Base-by-base conservation (phyloP, 495 filamentous ascomycete species). In the Melanomma pulvis-pyrius region DNA sequence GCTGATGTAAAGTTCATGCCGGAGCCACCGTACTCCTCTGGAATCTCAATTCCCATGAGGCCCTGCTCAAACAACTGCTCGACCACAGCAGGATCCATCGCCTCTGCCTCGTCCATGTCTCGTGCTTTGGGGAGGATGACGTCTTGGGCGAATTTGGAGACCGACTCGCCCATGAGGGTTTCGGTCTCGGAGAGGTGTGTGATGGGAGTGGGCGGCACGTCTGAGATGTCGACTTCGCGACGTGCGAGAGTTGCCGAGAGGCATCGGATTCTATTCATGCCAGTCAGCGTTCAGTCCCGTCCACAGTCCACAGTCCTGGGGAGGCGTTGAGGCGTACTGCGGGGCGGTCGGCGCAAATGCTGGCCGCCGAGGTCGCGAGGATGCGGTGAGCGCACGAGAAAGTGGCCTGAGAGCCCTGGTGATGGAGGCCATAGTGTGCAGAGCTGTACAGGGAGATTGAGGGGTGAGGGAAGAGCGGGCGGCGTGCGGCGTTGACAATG, bases 1-100 rank as follows among this genome's bases (percentile, higher is more conserved):
- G 92, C 94, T 0, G 93, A 79, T 6, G 96, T 98, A 79, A 99
- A 99, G 83, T 97, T 96, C 94, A 98, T 98, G 50, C 92, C 94
- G 3, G 94, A 89, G 17, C 94, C 94, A 58, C 94, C 94, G 73
- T 89, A 98, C 75, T 97, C 92, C 78, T 99, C 96, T 26, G 93
- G 93, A 24, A 99, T 92, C 80, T 99, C 94, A 58, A 99, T 85
- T 55, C 94, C 90, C 94, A 99, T 99, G 11, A 99, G 75, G 3
- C 94, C 94, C 78, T 98, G 93, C 80, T 98, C 94, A 73, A 99
- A 99, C 30, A 97, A 83, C 76, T 92, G 88, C 78, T 97, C 92
- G 17, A 99, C 88, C 28, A 99, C 75, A 2, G 83, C 75, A 0
- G 88, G 84, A 78, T 99, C 96, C 94, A 99, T 99, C 8, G 81